Conservation (phyloP, 2,329 filamentous ascomycete species). For the Incumbomyces lentus region DNA sequence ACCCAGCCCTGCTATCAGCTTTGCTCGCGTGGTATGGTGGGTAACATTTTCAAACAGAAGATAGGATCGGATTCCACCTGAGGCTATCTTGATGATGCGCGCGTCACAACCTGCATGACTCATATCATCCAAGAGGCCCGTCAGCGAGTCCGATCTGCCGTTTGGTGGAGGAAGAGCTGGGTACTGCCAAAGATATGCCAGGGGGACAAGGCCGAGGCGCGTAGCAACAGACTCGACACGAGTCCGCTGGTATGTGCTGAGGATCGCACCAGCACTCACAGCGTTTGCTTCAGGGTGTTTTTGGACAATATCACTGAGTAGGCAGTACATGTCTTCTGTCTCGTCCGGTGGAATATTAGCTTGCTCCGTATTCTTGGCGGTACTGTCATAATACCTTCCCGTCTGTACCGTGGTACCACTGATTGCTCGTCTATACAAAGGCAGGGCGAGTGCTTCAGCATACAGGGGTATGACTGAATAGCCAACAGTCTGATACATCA, state of each 20-base stretch:
- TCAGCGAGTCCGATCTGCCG: slow-evolving; percentile 26
- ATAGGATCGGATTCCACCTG: slow-evolving; percentile 69
- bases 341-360: slow-evolving; percentile 51
- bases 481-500: slow-evolving; percentile 99
- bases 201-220: slow-evolving; percentile 69
- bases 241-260: slow-evolving; percentile 92
- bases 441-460: slow-evolving; percentile 63
- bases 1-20: slow-evolving; percentile 39
- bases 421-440: slow-evolving; percentile 74
- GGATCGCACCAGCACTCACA: slow-evolving; percentile 78
- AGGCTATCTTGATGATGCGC: slow-evolving; percentile 91
- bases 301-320: slow-evolving; percentile 57
- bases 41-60: slow-evolving; percentile 76
- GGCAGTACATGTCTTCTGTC: slow-evolving; percentile 72
- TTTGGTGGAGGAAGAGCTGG: slow-evolving; percentile 53
- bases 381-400: slow-evolving; percentile 55
- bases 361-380: slow-evolving; percentile 6
- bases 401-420: slow-evolving; percentile 59
- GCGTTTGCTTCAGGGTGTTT: slow-evolving; percentile 74
- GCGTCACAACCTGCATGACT: slow-evolving; percentile 65
- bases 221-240: slow-evolving; percentile 84
- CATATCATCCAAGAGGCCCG: slow-evolving; percentile 69
- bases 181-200: slow-evolving; percentile 91
- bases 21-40: slow-evolving; percentile 36
- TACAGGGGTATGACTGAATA: slow-evolving; percentile 81